A percentile compares a stretch with the other conserved stretches of the same genome.
Conservation (phyloP, 768 basidiomycete species). For the Suillus fuscotomentosus region DNA sequence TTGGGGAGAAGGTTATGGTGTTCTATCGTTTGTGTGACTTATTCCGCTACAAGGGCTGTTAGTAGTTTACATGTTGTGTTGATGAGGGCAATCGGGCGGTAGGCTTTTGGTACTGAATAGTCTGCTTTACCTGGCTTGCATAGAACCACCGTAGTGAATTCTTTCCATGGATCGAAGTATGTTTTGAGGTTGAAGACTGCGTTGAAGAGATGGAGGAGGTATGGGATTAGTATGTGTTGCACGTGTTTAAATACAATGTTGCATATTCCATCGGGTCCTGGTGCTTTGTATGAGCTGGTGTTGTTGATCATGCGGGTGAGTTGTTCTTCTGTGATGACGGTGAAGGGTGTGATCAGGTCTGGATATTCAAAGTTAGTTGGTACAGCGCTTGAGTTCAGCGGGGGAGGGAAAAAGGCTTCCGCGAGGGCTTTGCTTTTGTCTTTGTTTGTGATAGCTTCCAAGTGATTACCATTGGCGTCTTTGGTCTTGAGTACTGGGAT, state of each 20-base stretch:
- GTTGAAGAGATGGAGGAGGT: not conserved
- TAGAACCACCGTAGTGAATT: not conserved
- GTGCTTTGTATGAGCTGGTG: conserved; percentile 18
- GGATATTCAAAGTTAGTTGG: too few relatives aligned
- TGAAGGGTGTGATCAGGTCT: too few relatives aligned
- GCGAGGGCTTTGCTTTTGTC: too few relatives aligned
- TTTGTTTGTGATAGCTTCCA: too few relatives aligned
- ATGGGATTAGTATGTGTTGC: not conserved
- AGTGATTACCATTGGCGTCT: too few relatives aligned
- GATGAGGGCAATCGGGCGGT: conserved; percentile 37
- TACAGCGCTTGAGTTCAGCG: too few relatives aligned
- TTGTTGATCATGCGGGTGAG: conserved; percentile 9
- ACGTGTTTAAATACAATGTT: conserved; percentile 22
- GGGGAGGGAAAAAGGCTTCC: too few relatives aligned
- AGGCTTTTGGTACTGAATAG: conserved; percentile 34
- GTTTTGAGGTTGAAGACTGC: not conserved
- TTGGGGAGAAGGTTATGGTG: conserved; percentile 30
- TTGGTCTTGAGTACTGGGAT: too few relatives aligned
- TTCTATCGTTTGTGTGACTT: conserved; percentile 24
- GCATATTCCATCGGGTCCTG: conserved; percentile 26
- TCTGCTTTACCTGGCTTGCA: conserved; percentile 35
- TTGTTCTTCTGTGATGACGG: conserved; percentile 14
- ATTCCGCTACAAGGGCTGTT: conserved; percentile 21
- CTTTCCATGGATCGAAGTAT: not conserved
- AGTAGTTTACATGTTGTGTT: conserved; percentile 32